Conservation (phyloP, 345 rosid genomes). For the Eucalyptus sp. region DNA sequence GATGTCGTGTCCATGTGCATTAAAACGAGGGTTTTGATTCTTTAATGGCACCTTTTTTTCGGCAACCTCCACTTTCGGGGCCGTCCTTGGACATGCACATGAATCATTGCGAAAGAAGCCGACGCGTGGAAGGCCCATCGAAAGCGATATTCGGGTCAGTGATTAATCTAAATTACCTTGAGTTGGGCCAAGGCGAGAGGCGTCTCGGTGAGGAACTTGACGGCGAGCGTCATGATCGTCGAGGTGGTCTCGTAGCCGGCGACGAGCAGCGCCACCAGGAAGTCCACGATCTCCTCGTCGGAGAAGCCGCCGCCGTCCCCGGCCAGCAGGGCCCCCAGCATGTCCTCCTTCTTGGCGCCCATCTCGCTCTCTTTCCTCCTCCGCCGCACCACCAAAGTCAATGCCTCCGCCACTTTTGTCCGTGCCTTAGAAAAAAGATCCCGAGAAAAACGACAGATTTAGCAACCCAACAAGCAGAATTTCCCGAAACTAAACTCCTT, state of each 20-base stretch:
- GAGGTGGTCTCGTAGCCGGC: conserved; percentile 98
- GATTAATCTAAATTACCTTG: conserved; percentile 30
- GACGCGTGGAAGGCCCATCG: neutral
- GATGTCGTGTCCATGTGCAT: neutral
- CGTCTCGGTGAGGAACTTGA: conserved; percentile 82
- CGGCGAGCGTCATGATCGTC: conserved; percentile 92
- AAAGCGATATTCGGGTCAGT: neutral
- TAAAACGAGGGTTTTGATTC: neutral
- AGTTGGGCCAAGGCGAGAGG: conserved; percentile 85
- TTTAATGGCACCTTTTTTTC: neutral
- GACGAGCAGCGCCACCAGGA: conserved; percentile 75
- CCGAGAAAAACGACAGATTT: neutral
- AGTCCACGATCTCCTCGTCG: conserved; percentile 83
- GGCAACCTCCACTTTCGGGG: neutral
- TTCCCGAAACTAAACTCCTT: neutral
- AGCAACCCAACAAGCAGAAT: neutral
- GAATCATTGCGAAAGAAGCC: neutral
- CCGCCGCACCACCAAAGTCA: conserved; percentile 60
- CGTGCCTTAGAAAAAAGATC: conserved; percentile 42
- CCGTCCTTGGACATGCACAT: neutral
- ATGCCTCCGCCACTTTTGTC: conserved; percentile 92
- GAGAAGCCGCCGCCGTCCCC: conserved; percentile 50
- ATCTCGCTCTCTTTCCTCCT: conserved; percentile 49
- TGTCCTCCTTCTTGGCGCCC: conserved; percentile 51
- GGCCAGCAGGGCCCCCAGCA: conserved; percentile 67